Evolutionary conservation across 1,139 yeast genomes (phyloP), one percentile per base, ranked within the genome.

Genomic region (Geotrichum aggregatum): DNA sequence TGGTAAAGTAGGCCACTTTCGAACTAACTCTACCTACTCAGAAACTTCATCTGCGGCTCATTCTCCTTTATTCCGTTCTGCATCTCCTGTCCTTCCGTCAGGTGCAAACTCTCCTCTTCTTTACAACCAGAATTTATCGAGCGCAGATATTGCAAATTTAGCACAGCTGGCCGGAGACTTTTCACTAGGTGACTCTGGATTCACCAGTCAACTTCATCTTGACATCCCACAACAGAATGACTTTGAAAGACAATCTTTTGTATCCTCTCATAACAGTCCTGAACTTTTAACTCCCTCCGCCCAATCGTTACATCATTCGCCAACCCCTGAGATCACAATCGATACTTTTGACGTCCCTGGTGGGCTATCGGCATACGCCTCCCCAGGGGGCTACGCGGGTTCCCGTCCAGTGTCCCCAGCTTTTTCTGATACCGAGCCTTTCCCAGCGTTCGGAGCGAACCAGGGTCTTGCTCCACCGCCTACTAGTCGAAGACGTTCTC

Each of bases 401-500:
- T 49, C 53, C 5, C 47, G 48, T 7, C 38, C 54, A 24, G 7
- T 42, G n/a, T 36, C 54, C 1, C 52, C 47, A 5, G 26, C 52
- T 11, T 26, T 19, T n/a, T 51, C 56, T 2, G 54, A 51, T 22
- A 28, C 31, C n/a, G 54, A 51, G 14, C 19, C 52, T 1, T 49
- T 49, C 30, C 44, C 54, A 3, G 34, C 31, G 1, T 24, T 41
- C 14, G 55, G 45, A 16, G 35, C 26, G 3, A 13, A 7, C 10
- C 24, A 43, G 18, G 50, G 47, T 21, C 18, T 34, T 6, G 28
- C 21, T 1, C 58, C 60, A 11, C 59, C 61, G 14, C 24, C 45
- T 8, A 26, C 50, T 11, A 49, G 44, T 33, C 56, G 63, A 10
- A 56, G 56, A 34, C 50, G 64, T 38, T 59, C 63, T 3, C 63